Percentiles rank a stretch among this genome's conserved stretches.
Conservation (phyloP, 177 flowering plant species). For the Vitis hybrid region DNA sequence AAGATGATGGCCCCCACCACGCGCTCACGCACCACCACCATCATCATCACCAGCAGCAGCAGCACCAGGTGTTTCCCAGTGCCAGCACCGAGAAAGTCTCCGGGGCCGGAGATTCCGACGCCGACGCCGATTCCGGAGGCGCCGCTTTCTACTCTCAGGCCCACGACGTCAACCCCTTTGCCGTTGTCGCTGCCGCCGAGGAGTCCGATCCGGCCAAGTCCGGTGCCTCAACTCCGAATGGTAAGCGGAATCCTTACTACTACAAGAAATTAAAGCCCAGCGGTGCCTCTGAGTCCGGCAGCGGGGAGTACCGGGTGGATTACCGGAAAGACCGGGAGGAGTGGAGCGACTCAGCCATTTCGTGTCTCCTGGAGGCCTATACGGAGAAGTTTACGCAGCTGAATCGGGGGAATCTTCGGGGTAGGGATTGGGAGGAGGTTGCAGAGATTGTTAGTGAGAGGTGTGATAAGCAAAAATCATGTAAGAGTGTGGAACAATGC, state of each 20-base stretch:
- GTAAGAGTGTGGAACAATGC: constrained; percentile 91
- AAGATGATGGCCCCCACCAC: constrained; percentile 4
- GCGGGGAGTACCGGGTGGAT: constrained; percentile 20
- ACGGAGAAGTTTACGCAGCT: constrained; percentile 77
- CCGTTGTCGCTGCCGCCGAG: background rate
- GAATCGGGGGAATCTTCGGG: constrained; percentile 84
- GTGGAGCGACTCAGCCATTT: constrained; percentile 50
- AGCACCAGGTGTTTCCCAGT: background rate
- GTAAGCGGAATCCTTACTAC: constrained; percentile 11
- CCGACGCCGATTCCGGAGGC: background rate
- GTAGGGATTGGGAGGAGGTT: constrained; percentile 97
- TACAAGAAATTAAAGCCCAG: constrained; percentile 11
- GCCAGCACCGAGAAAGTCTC: background rate
- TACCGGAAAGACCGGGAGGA: constrained; percentile 47
- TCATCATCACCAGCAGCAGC: background rate
- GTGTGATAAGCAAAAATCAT: constrained; percentile 48
- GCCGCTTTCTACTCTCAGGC: background rate
- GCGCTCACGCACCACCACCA: constrained; percentile 3
- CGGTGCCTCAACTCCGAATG: background rate
- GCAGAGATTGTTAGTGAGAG: constrained; percentile 69
- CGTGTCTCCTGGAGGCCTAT: constrained; percentile 64
- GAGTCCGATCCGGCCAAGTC: constrained; percentile 4
- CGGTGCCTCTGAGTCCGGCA: background rate
- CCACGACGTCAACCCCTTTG: too few relatives aligned
- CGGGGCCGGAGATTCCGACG: constrained; percentile 3